Evolutionary conservation across 2,329 filamentous ascomycete genomes (phyloP).

Genomic region (Talaromyces sp.): DNA sequence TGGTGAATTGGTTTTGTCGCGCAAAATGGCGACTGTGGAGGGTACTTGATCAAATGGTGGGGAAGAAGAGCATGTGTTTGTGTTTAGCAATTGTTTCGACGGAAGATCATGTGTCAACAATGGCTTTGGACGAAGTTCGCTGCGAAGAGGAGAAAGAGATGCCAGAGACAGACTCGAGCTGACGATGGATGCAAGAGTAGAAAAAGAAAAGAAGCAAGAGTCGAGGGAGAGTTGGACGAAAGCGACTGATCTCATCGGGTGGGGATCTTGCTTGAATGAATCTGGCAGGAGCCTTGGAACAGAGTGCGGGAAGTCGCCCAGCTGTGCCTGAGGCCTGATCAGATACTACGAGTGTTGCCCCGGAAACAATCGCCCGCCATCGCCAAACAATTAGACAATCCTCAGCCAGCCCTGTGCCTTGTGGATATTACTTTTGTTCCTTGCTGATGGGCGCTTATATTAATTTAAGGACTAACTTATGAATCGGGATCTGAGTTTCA

Average conservation of each 20-base stretch:
- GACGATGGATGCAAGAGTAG: not conserved
- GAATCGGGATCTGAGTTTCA: not conserved
- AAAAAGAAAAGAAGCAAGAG: not conserved
- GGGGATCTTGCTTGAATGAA: not conserved
- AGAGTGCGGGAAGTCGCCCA: not conserved
- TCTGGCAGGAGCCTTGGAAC: constrained; percentile 11
- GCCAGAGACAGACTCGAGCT: not conserved
- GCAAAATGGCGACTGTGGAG: constrained; percentile 13
- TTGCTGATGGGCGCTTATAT: constrained; percentile 14
- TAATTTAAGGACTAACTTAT: not conserved
- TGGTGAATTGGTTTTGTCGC: constrained; percentile 2
- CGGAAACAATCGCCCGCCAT: constrained; percentile 16
- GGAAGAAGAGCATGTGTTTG: constrained; percentile 10
- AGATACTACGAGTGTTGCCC: constrained; percentile 13
- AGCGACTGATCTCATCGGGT: constrained; percentile 8
- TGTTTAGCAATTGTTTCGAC: constrained; percentile 7
- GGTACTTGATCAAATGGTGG: not conserved
- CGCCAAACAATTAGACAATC: constrained; percentile 8
- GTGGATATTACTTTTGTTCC: constrained; percentile 3
- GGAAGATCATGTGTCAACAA: not conserved
- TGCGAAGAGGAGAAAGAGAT: not conserved
- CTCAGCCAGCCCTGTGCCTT: constrained; percentile 19
- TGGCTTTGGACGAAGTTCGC: not conserved
- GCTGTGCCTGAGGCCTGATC: constrained; percentile 3
- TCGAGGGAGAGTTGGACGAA: not conserved